phyloP scores from a whole-genome alignment of 2,329 filamentous ascomycete species.

The Sarocladium strictum region DNA sequence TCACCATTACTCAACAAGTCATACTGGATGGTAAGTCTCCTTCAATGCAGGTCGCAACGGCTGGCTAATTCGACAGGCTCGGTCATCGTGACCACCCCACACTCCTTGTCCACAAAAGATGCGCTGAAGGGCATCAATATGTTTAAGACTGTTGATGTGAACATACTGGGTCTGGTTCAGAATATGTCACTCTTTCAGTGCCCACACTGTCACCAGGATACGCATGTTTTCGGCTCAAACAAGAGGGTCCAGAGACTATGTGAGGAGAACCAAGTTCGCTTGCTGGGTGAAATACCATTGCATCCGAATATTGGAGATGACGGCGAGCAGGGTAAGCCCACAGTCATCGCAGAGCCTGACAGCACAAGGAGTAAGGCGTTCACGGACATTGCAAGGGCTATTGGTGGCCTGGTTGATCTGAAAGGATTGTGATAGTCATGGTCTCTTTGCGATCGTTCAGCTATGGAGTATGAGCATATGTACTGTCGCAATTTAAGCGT shows the following conservation, averaged over 20 bases:
- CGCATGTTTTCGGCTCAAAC: slow-evolving; percentile 66
- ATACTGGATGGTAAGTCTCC: slow-evolving; percentile 64
- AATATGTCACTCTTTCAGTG: slow-evolving; percentile 88
- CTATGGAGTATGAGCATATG: not conserved
- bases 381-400: slow-evolving; percentile 56
- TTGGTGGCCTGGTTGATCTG: slow-evolving; percentile 40
- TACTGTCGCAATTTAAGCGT: no score
- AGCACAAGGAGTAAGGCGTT: slow-evolving; percentile 70
- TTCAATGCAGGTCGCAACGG: not conserved
- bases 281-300: slow-evolving; percentile 83
- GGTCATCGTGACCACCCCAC: slow-evolving; percentile 86
- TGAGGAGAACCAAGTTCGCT: slow-evolving; percentile 63
- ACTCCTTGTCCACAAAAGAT: slow-evolving; percentile 87
- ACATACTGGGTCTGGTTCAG: slow-evolving; percentile 80
- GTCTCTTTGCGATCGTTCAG: not conserved
- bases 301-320: slow-evolving; percentile 83
- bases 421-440: not conserved
- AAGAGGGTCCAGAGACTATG: slow-evolving; percentile 65
- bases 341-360: slow-evolving; percentile 78
- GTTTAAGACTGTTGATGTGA: slow-evolving; percentile 79
- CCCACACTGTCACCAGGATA: slow-evolving; percentile 68
- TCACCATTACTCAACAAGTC: slow-evolving; percentile 95
- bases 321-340: slow-evolving; percentile 81
- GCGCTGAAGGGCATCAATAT: slow-evolving; percentile 88
- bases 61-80: slow-evolving; percentile 44